Evolutionary conservation across 1,284 basidiomycete genomes (phyloP), one percentile per base, ranked within the genome.

Genomic region (Pseudozyma sp.): DNA sequence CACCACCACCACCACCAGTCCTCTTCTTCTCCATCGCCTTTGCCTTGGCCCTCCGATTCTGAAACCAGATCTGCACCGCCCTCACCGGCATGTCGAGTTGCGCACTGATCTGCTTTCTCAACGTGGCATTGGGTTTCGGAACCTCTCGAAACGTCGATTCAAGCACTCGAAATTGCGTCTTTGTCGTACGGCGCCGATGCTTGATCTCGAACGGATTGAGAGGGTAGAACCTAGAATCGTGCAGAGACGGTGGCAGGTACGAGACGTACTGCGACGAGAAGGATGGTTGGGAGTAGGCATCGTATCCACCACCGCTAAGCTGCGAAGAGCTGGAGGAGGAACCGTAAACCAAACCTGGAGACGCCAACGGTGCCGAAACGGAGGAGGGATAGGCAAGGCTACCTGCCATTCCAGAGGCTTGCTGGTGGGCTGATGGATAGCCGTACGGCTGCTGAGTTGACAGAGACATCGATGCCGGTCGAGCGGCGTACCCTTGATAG

Each of bases 151-250:
- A 81, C 7, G 79, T 80, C 24, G 60, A 65, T 54, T 81, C 79
- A 24, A 81, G 65, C 45, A 78, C 69, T 3, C 66, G 59, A 48
- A 80, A 81, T 37, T 81, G 79, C n/a, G 62, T 54, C 70, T 79
- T 80, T 24, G 78, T 81, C 16, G 79, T 81, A 2, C 79, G 61
- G 8, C 79, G 49, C 11, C 79, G 70, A 44, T 81, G 79, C 53
- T 81, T 81, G 65, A 81, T 78, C 57, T 81, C 79, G 52, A 80
- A 79, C 5, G 78, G 78, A 35, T 77, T 79, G 43, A 73, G 59
- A 17, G 77, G 65, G 29, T 71, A 75, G 48, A 65, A 63, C 31
- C 66, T 58, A 17, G 54, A 57, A 24, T 75, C 66, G 45, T 55
- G 54, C 8, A 42, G 13, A 13, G 62, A 33, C 17, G 68, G 67